Conservation (phyloP, 1,284 basidiomycete genomes). For the Pascua guehoae region DNA sequence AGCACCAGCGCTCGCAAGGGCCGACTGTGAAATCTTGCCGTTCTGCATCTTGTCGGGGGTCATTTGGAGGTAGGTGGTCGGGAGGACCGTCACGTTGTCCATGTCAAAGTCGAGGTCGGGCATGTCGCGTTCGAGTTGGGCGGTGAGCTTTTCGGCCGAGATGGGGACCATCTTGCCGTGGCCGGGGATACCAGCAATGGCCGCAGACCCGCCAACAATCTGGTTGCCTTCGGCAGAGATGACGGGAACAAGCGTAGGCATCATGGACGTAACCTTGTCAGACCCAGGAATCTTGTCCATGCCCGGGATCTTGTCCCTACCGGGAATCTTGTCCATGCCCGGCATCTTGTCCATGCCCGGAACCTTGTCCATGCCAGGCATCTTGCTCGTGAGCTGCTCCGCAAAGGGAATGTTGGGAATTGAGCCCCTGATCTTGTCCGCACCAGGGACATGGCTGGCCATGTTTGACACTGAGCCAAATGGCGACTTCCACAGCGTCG, state of each 20-base stretch:
- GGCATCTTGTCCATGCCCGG: not conserved
- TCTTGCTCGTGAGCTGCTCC: not conserved
- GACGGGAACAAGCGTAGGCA: not conserved
- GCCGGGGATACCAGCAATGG: not conserved
- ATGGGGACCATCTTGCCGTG: not conserved
- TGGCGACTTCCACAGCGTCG: conserved; percentile 1
- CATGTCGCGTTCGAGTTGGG: conserved; percentile 1
- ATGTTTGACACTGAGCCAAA: conserved; percentile 1
- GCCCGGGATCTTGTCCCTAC: not conserved
- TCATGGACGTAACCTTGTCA: not conserved
- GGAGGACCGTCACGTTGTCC: too few relatives aligned
- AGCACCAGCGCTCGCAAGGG: too few relatives aligned
- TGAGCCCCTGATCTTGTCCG: not conserved
- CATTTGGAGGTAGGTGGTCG: too few relatives aligned
- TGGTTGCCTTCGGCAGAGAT: not conserved
- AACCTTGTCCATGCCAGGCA: not conserved
- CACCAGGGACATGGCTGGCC: not conserved
- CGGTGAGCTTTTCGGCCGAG: not conserved
- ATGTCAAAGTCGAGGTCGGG: not conserved
- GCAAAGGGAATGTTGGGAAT: not conserved
- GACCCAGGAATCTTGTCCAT: not conserved
- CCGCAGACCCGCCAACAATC: not conserved
- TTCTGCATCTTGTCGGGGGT: too few relatives aligned
- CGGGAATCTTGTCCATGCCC: not conserved
- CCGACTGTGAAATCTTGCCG: too few relatives aligned